Evolutionary conservation across 495 filamentous ascomycete species (phyloP), one percentile per base, ranked within the genome.

Genomic region (Tuber borchii): DNA sequence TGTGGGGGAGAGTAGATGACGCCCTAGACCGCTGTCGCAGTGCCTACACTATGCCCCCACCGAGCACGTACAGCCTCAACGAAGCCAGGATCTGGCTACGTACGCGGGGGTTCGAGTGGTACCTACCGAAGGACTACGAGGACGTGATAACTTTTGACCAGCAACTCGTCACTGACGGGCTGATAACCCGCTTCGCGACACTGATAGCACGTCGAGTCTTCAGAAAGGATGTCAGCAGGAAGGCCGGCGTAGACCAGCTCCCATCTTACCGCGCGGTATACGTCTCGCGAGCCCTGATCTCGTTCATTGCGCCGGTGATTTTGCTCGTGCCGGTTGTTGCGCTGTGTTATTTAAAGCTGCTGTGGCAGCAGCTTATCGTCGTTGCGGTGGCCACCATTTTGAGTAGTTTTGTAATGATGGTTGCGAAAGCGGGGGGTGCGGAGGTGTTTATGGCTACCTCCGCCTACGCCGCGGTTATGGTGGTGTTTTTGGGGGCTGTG

Each of bases 401-500:
- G 4, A 65, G 56, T 34, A 65, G 56, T 34, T 34, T 65, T 34
- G 31, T 6, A 6, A 65, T 65, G 56, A 34, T 65, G 56, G 26
- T 65, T 1, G 56, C 56, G 12, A 34, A 65, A 26, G 56, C 31
- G 26, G 26, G 56, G 26, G 34, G 34, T 19, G 26, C 56, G 5
- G 56, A 65, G 26, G 56, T 65, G 56, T 34, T 65, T 65, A 65
- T 65, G 56, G 56, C 56, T 8, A 65, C 56, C 26, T 65, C 56
- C 12, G 56, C 56, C 31, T 65, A 65, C 31, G 56, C 26, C 26
- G 56, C 56, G 10, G 56, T 65, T 17, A 65, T 65, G 56, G 56
- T 65, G 56, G 56, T 65, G 26, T 65, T 65, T 65, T 34, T 65
- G 56, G 56, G 56, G 5, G 34, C 12, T 34, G 26, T 65, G 56